A percentile compares a stretch with the other conserved stretches of the same genome.
Conservation (phyloP, 305 asterid genomes). For the Salvia sclarea region DNA sequence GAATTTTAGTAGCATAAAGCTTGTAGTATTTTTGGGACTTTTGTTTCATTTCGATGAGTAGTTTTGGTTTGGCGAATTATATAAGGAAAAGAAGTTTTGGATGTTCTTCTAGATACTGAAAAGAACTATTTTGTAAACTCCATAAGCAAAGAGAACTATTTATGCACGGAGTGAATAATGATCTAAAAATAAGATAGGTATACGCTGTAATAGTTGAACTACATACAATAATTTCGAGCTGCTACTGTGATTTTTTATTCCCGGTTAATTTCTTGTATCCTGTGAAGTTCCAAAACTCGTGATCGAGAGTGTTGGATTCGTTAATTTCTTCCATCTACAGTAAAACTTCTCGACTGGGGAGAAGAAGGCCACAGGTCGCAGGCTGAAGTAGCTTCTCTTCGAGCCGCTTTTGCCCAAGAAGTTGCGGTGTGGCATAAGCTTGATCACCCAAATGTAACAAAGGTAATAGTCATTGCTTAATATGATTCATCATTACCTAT, state of each 20-base stretch:
- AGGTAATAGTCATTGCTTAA: constrained; percentile 42
- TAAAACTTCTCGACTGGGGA: constrained; percentile 80
- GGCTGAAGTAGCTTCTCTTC: constrained; percentile 56
- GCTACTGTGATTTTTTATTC: no score
- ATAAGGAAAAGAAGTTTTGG: neutral
- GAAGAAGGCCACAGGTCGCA: constrained; percentile 70
- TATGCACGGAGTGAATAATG: neutral
- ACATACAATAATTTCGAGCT: no score
- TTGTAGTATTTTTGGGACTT: neutral
- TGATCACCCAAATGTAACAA: constrained; percentile 69
- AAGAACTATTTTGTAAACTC: neutral
- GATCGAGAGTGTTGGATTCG: neutral
- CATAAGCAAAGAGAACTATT: neutral
- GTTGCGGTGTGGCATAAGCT: constrained; percentile 87
- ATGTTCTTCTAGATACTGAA: no score
- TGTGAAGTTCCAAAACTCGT: neutral
- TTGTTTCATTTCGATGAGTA: neutral
- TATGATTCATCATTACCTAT: neutral
- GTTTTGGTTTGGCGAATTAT: neutral
- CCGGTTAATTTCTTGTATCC: no score
- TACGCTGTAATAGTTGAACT: no score
- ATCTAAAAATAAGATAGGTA: no score
- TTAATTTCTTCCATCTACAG: constrained; percentile 37
- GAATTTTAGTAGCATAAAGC: neutral
- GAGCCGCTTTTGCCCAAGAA: constrained; percentile 72